Conservation (phyloP, 306 rosid species). For the Vicia villosa region DNA sequence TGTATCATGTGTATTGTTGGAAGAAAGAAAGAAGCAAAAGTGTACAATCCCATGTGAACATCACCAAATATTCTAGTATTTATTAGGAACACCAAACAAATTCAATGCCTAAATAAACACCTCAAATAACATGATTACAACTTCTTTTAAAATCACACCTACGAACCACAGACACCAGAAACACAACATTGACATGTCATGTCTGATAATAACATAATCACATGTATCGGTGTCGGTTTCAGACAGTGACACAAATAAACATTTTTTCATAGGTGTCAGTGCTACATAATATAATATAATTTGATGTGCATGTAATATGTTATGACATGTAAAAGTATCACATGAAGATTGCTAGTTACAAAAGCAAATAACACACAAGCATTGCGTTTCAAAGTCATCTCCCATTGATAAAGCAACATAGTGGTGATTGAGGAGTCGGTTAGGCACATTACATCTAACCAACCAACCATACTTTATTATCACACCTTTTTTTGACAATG, state of each 20-base stretch:
- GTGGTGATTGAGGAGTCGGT: slow-evolving; percentile 32
- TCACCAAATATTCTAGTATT: slow-evolving; percentile 12
- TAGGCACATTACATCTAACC: slow-evolving; percentile 36
- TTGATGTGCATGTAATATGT: slow-evolving; percentile 25
- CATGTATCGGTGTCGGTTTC: no score
- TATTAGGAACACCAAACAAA: slow-evolving; percentile 24
- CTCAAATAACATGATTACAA: not conserved
- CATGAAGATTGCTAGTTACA: slow-evolving; percentile 4
- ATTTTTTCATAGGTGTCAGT: not conserved
- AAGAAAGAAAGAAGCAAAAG: slow-evolving; percentile 5
- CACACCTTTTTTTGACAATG: slow-evolving; percentile 1
- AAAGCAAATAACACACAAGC: slow-evolving; percentile 28
- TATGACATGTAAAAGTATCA: slow-evolving; percentile 21
- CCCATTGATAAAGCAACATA: slow-evolving; percentile 41
- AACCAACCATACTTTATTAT: slow-evolving; percentile 30
- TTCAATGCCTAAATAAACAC: slow-evolving; percentile 15
- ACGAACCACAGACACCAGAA: no score
- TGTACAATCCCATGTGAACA: slow-evolving; percentile 17
- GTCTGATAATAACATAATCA: no score
- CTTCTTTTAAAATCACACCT: no score
- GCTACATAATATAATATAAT: slow-evolving; percentile 28
- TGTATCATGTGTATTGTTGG: slow-evolving; percentile 3
- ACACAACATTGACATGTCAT: no score
- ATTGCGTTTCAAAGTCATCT: slow-evolving; percentile 44
- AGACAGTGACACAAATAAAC: slow-evolving; percentile 60